Base-by-base conservation (phyloP, 2,329 filamentous ascomycete genomes). In the Pseudohalonectria lignicola region DNA sequence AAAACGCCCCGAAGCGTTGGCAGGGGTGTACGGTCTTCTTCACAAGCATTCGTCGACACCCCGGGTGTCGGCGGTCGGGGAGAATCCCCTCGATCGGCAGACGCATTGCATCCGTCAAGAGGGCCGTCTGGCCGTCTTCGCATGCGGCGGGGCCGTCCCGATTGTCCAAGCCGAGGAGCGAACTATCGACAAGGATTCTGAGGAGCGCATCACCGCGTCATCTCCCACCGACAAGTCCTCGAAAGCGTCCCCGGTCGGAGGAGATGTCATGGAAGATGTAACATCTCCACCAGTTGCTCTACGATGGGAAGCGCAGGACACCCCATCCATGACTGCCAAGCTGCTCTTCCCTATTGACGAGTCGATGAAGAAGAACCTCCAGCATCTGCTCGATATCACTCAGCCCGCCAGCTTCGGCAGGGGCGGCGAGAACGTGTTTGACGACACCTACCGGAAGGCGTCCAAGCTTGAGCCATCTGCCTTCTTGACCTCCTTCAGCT, bases 381-480 rank as follows among this genome's bases (percentile, higher is more conserved):
- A 7, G 23, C 8, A 26, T 7, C 23, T 26, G 8, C 7, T 26
- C 23, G 12, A 26, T 26, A 12, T 12, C 12, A 26, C 12, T 7
- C 23, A 26, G 23, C 23, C 23, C 8, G 23, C 23, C 23, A 12
- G 23, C 23, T 26, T 26, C 23, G 23, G 23, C 23, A 26, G 7
- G 23, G 23, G 23, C 23, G 23, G 23, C 23, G 23, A 26, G 23
- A 7, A 73, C 40, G 58, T 76, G 0, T 49, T 65, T 2, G 71
- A 78, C 41, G 63, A 69, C 39, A 50, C 51, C 0, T 74, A 76
- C 41, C 63, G 74, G 15, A 69, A 67, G 41, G 74, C 72, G 1
- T 50, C 53, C 1, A 69, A 73, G 47, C 47, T 79, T n/a, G 64
- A 74, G n/a, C 41, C 49, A 0, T 36, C 52, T 0, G 44, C 52